Evolutionary conservation across 163 green algal genomes (phyloP).

Genomic region (Chlamydomonas reinhardtii): DNA sequence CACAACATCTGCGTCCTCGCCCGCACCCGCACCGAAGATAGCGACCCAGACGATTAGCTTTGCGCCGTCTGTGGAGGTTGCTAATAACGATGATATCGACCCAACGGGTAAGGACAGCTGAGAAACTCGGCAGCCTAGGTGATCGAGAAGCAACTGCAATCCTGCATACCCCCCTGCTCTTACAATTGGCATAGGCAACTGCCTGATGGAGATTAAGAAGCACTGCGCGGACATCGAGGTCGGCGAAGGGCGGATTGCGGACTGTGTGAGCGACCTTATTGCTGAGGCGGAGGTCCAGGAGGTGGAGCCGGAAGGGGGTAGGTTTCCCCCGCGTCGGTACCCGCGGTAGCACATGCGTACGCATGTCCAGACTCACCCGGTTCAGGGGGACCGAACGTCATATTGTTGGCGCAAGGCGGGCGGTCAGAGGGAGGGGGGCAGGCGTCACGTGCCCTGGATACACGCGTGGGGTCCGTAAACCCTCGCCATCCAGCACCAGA

Average conservation of each 20-base stretch:
- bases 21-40: not conserved
- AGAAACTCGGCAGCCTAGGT: too few species aligned
- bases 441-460: too few species aligned
- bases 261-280: slow-evolving; percentile 67
- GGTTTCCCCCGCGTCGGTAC: too few species aligned
- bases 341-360: too few species aligned
- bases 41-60: slow-evolving; percentile 13
- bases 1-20: not conserved
- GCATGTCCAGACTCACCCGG: too few species aligned
- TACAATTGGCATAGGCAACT: slow-evolving; percentile 49
- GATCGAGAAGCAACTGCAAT: too few species aligned
- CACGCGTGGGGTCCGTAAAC: too few species aligned
- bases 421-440: too few species aligned
- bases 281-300: slow-evolving; percentile 55
- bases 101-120: not conserved
- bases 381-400: too few species aligned
- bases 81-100: slow-evolving; percentile 46
- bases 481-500: too few species aligned
- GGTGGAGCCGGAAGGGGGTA: not conserved
- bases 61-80: slow-evolving; percentile 14
- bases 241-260: slow-evolving; percentile 62
- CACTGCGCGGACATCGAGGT: slow-evolving; percentile 56
- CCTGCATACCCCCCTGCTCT: too few species aligned
- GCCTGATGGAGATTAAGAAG: slow-evolving; percentile 55
- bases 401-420: too few species aligned